These are phyloP conservation scores for Colletotrichum costaricense DNA, from an alignment of 2,329 filamentous ascomycete genomes.

Conservation along the genomic window DNA sequence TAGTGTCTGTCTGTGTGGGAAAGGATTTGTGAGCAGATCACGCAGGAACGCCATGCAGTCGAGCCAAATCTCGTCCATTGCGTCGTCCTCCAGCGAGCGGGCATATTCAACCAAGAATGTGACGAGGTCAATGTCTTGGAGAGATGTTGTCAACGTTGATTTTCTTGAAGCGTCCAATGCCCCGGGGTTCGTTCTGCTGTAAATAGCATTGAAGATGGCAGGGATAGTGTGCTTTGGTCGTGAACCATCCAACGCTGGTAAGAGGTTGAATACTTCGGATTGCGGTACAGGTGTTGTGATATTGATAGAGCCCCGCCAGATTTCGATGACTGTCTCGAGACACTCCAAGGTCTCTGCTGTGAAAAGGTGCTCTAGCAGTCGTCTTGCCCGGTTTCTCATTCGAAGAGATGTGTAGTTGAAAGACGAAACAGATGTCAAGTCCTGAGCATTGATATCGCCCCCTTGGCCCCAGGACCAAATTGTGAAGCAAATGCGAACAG, in stretches of 20 bases:
- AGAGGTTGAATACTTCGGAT: conserved; percentile 81
- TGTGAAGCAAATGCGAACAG: conserved; percentile 88
- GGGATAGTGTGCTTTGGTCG: conserved; percentile 92
- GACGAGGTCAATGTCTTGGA: conserved; percentile 86
- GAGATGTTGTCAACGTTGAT: conserved; percentile 87
- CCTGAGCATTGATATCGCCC: conserved; percentile 67
- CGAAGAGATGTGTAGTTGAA: conserved; percentile 91
- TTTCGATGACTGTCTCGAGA: conserved; percentile 87
- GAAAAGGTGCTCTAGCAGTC: conserved; percentile 92
- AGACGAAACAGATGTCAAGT: conserved; percentile 78
- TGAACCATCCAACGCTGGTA: conserved; percentile 92
- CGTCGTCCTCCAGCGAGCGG: conserved; percentile 90
- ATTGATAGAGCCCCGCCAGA: conserved; percentile 74
- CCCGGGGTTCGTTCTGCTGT: conserved; percentile 88
- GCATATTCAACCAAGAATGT: conserved; percentile 93
- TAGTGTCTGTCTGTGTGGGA: conserved; percentile 92
- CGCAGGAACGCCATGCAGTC: conserved; percentile 92
- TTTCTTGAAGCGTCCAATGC: conserved; percentile 83
- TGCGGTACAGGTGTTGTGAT: conserved; percentile 61
- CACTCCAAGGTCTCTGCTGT: conserved; percentile 93
- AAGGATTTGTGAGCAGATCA: conserved; percentile 91
- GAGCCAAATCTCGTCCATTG: conserved; percentile 97
- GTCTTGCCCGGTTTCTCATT: conserved; percentile 88
- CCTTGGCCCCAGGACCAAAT: conserved; percentile 95
- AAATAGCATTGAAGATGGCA: conserved; percentile 94